A percentile compares a stretch with the other conserved stretches of the same genome.
These are phyloP conservation scores for Trichoderma simmonsii DNA, from an alignment of 2,329 filamentous ascomycete genomes.

Conservation along the genomic window DNA sequence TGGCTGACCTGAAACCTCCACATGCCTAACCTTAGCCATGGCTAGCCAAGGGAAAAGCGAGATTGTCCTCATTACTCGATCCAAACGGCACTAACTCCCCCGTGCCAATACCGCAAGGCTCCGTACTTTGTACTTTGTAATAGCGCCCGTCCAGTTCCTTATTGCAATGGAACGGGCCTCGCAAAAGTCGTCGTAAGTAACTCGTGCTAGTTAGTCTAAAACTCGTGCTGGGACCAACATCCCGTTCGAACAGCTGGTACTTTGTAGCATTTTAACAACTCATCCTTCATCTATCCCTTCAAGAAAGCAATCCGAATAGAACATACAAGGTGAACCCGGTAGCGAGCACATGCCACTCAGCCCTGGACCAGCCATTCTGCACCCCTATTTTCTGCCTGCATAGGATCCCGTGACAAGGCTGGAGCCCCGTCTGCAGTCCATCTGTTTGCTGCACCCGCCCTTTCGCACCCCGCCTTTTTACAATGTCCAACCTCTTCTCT, in stretches of 20 bases:
- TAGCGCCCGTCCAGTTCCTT: slow-evolving; percentile 12
- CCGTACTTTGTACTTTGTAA: slow-evolving; percentile 6
- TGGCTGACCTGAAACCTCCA: slow-evolving; percentile 14
- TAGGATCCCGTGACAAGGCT: slow-evolving; percentile 20
- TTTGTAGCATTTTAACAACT: not conserved
- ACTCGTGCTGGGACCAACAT: slow-evolving; percentile 2
- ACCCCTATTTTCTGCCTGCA: not conserved
- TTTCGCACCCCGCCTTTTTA: slow-evolving; percentile 20
- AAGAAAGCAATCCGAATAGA: not conserved
- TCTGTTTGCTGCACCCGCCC: slow-evolving; percentile 13
- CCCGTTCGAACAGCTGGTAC: not conserved
- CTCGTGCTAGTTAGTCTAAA: slow-evolving; percentile 6
- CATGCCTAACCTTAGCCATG: not conserved
- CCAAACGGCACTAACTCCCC: slow-evolving; percentile 5
- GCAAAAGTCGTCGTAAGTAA: not conserved
- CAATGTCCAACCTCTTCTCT: slow-evolving; percentile 60
- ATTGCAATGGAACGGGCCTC: not conserved
- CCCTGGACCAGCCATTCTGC: slow-evolving; percentile 1
- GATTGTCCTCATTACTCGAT: slow-evolving; percentile 11
- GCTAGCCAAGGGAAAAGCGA: slow-evolving; percentile 7
- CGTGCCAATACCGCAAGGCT: not conserved
- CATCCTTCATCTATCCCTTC: not conserved
- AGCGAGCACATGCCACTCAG: not conserved
- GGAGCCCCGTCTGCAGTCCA: slow-evolving; percentile 5
- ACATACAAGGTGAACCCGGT: not conserved